phyloP scores from a whole-genome alignment of 1,139 yeast species.

The Debaryomyces robertsiae region DNA sequence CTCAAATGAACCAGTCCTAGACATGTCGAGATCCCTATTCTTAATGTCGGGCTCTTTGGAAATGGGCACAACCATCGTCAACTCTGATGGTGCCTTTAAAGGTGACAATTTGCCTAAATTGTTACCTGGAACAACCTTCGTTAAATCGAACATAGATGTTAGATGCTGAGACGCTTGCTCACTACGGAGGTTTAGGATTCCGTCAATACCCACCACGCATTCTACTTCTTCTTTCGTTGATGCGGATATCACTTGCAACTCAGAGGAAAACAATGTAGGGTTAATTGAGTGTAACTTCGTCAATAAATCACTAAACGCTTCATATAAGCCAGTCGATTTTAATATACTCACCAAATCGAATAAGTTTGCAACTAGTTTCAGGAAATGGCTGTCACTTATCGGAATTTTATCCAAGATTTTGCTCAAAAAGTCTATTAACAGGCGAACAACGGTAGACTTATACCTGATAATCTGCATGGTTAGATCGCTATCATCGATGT shows the following conservation, averaged over 20 bases:
- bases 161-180: constrained; percentile 16
- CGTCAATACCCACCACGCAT: constrained; percentile 35
- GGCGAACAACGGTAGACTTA: constrained; percentile 32
- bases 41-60: constrained; percentile 14
- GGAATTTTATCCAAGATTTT: constrained; percentile 34
- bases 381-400: constrained; percentile 36
- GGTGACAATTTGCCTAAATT: constrained; percentile 28
- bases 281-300: constrained; percentile 35
- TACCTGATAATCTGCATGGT: constrained; percentile 40
- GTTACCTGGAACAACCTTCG: constrained; percentile 27
- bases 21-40: too few relatives aligned
- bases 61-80: constrained; percentile 41
- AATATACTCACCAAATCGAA: constrained; percentile 39
- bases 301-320: constrained; percentile 28
- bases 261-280: constrained; percentile 28
- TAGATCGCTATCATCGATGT: constrained; percentile 33
- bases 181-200: constrained; percentile 20
- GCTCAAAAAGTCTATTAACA: constrained; percentile 32
- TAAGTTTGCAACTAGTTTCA: constrained; percentile 28
- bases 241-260: constrained; percentile 28
- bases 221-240: constrained; percentile 38
- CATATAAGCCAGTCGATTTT: constrained; percentile 34
- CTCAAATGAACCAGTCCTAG: constrained; percentile 1
- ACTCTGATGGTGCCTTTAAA: constrained; percentile 35
- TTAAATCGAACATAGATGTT: constrained; percentile 29